Evolutionary conservation across 257 asterid genomes (phyloP).

Genomic region (Fraxinus pennsylvanica): DNA sequence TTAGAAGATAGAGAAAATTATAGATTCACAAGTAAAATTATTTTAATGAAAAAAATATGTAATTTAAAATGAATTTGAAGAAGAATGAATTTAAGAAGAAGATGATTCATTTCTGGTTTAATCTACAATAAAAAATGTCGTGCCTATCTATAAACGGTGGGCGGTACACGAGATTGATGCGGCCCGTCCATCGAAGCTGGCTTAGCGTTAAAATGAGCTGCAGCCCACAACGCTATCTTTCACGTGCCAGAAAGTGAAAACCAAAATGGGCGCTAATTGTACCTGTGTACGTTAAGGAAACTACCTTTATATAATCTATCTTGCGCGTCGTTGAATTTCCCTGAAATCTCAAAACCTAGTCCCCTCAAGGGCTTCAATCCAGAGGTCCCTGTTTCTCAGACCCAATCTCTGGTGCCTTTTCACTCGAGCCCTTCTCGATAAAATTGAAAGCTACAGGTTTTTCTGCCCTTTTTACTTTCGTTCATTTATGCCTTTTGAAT

Average conservation of each 20-base stretch:
- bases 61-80: no score
- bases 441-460: no score
- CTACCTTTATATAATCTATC: slow-evolving; percentile 20
- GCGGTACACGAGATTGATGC: no score
- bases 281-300: slow-evolving; percentile 25
- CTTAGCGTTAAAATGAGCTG: background rate
- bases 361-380: slow-evolving; percentile 19
- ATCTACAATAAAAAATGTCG: background rate
- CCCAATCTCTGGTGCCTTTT: slow-evolving; percentile 27
- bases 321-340: slow-evolving; percentile 36
- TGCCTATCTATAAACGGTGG: background rate
- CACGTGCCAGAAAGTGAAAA: slow-evolving; percentile 16
- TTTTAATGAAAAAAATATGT: no score
- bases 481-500: no score
- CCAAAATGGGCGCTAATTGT: slow-evolving; percentile 27
- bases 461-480: no score
- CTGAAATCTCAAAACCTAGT: slow-evolving; percentile 51
- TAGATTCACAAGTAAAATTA: no score
- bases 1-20: no score
- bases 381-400: slow-evolving; percentile 18
- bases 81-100: no score
- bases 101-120: no score
- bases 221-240: background rate
- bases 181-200: background rate
- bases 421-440: slow-evolving; percentile 27